A percentile compares a stretch with the other conserved stretches of the same genome.
These are phyloP conservation scores for Pulicaria dysenterica DNA, from an alignment of 129 eudicot genomes.

Conservation along the genomic window DNA sequence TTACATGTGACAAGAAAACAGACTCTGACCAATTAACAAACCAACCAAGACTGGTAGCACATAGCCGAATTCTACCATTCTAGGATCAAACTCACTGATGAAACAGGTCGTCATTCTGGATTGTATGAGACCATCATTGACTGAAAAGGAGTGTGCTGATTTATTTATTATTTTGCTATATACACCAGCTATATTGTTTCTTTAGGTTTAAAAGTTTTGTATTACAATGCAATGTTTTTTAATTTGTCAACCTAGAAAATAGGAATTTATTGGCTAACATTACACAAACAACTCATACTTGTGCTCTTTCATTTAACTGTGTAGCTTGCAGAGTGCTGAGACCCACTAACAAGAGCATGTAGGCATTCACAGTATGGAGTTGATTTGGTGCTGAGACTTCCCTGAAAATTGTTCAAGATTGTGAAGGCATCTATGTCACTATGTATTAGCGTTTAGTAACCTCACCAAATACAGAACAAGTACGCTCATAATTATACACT, in stretches of 20 bases:
- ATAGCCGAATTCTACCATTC: neutral
- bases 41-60: slow-evolving; percentile 1
- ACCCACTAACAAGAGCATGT: neutral
- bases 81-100: neutral
- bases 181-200: slow-evolving; percentile 3
- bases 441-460: too few species aligned
- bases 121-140: neutral
- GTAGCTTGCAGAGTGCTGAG: neutral
- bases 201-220: neutral
- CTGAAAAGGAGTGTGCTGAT: neutral
- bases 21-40: neutral
- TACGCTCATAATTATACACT: too few species aligned
- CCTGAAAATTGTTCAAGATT: too few species aligned
- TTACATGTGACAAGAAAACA: neutral
- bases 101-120: neutral
- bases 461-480: too few species aligned
- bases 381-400: neutral
- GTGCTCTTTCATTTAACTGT: neutral
- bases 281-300: slow-evolving; percentile 4
- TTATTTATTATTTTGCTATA: neutral
- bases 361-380: slow-evolving; percentile 1
- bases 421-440: too few species aligned
- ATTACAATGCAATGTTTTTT: neutral
- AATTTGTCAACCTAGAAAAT: neutral
- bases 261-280: neutral